These are phyloP conservation scores for Elongisporangium anandrum DNA, from an alignment of 352 stramenopile species.

Conservation along the genomic window DNA sequence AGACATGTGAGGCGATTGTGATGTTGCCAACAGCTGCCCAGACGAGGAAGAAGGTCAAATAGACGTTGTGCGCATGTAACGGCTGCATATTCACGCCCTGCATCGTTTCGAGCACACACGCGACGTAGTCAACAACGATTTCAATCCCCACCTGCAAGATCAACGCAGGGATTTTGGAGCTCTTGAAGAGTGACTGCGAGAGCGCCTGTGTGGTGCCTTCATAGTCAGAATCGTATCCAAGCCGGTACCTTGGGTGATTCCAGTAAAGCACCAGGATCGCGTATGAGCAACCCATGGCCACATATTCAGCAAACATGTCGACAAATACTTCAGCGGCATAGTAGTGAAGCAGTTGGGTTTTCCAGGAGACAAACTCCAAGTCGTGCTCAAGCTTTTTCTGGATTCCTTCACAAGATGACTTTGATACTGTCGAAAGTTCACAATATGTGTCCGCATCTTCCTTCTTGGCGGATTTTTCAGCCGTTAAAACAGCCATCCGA, in stretches of 20 bases:
- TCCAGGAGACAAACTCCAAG: slow-evolving; percentile 8
- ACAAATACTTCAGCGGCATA: slow-evolving; percentile 23
- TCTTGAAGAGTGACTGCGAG: slow-evolving; percentile 2
- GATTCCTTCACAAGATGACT: neutral
- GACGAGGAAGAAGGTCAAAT: slow-evolving; percentile 9
- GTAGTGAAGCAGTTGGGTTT: slow-evolving; percentile 14
- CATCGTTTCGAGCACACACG: slow-evolving; percentile 14
- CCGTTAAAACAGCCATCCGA: no score
- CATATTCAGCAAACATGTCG: slow-evolving; percentile 46
- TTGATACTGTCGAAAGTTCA: neutral
- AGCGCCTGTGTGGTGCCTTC: neutral
- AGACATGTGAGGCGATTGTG: slow-evolving; percentile 1
- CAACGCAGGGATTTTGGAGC: slow-evolving; percentile 6
- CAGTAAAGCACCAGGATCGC: slow-evolving; percentile 25
- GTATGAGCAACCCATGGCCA: slow-evolving; percentile 35
- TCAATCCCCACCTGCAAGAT: slow-evolving; percentile 13
- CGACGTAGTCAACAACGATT: slow-evolving; percentile 17
- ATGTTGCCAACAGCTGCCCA: slow-evolving; percentile 8
- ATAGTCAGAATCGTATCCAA: slow-evolving; percentile 1
- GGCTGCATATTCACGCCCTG: slow-evolving; percentile 13
- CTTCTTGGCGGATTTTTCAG: neutral
- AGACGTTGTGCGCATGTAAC: slow-evolving; percentile 10
- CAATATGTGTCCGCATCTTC: neutral
- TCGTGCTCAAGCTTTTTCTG: neutral
- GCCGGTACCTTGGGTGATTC: slow-evolving; percentile 22